Evolutionary conservation across 2,329 filamentous ascomycete genomes (phyloP), one percentile per base, ranked within the genome.

Genomic region (Didymella exigua): DNA sequence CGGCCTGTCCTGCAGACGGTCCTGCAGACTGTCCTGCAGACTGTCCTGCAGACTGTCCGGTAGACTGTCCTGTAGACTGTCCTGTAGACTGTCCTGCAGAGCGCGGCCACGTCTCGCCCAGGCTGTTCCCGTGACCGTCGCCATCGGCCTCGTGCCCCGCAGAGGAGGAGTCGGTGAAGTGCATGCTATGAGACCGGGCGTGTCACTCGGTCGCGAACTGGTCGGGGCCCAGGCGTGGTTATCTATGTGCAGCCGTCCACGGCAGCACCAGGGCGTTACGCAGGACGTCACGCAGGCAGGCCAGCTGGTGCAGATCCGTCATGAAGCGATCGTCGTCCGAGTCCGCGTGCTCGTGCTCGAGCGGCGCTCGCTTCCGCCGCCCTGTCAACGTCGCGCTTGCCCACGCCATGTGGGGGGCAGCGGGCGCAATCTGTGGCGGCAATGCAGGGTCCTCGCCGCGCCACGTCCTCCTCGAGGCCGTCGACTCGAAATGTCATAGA

Each of bases 111-210:
- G 59, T 58, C 49, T 61, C 63, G 48, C 19, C 29, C 29, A 7
- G 29, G 27, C 11, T 33, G 10, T 26, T 31, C 18, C 34, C 61
- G 54, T 61, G 60, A 33, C 57, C 42, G 36, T 53, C 47, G 49
- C 50, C 65, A 31, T 58, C 42, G 21, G 42, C 45, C 46, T 52
- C 65, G 54, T 57, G 59, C 37, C 55, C 58, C 27, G 61, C 54
- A 24, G 54, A 34, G 34, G 59, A 41, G 37, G 60, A 50, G 54
- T 62, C 53, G 49, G 58, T 49, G 44, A 58, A 31, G 36, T 66
- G 58, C 63, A 65, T 65, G 41, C 45, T 59, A 47, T n/a, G 50
- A 30, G 21, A 42, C 24, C n/a, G n/a, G n/a, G n/a, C n/a, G n/a
- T n/a, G 33, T 43, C 42, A 45, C 40, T 52, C 16, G 37, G 29